Percentiles rank a stretch among this genome's conserved stretches.
phyloP scores from a whole-genome alignment of 108 stramenopile genomes.

The Mayamaea pseudoterrestris region DNA sequence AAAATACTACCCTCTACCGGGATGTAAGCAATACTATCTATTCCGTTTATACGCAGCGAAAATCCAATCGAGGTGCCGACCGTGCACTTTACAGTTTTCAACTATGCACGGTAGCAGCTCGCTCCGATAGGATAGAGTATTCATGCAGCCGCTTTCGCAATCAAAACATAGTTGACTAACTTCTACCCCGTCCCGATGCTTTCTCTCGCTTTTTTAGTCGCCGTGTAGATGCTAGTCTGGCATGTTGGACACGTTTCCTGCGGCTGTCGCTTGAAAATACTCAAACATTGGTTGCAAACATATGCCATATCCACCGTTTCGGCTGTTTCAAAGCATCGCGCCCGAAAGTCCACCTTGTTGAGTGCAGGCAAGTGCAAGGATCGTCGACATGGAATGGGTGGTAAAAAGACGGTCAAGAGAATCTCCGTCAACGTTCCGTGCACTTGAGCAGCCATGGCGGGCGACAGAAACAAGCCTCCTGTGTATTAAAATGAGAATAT shows the following conservation, averaged over 20 bases:
- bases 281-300: conserved; percentile 79
- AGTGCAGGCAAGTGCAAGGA: conserved; percentile 54
- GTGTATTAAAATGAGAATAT: no score
- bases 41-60: no score
- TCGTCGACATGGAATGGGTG: conserved; percentile 33
- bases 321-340: conserved; percentile 72
- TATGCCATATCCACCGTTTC: conserved; percentile 58
- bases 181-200: no score
- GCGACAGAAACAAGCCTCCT: conserved; percentile 21
- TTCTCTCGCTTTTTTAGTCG: conserved; percentile 5
- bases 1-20: no score
- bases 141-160: no score
- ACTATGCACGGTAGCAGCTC: no score
- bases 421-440: conserved; percentile 69
- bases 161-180: no score
- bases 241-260: conserved; percentile 60
- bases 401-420: conserved; percentile 55
- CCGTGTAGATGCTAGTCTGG: conserved; percentile 46
- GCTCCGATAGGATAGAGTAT: no score
- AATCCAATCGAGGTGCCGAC: no score
- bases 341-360: conserved; percentile 74
- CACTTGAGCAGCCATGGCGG: conserved; percentile 57
- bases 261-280: conserved; percentile 58
- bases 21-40: no score
- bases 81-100: no score